A percentile compares a stretch with the other conserved stretches of the same genome.
Evolutionary conservation across 768 basidiomycete species (phyloP).

Genomic region (Kondoa malvinella): DNA sequence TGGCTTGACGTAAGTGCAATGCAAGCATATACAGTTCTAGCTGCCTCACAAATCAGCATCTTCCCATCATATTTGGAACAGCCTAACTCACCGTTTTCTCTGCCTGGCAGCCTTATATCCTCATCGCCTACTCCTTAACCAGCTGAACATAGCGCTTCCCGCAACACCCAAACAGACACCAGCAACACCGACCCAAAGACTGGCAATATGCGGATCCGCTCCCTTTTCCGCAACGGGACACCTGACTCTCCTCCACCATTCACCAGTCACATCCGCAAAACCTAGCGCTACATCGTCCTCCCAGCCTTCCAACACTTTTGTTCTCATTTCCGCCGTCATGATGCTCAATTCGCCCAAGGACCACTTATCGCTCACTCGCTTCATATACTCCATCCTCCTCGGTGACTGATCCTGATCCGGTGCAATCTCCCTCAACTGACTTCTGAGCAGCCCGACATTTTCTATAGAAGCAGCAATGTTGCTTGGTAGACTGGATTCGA

Average conservation of each 20-base stretch:
- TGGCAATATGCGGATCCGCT: background rate
- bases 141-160: background rate
- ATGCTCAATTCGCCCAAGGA: conserved; percentile 57
- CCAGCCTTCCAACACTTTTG: conserved; percentile 66
- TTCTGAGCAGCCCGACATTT: conserved; percentile 57
- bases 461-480: conserved; percentile 60
- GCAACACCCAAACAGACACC: background rate
- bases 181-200: background rate
- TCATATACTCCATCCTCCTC: conserved; percentile 84
- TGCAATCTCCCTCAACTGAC: conserved; percentile 55
- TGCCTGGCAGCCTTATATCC: background rate
- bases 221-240: background rate
- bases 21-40: background rate
- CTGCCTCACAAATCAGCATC: background rate
- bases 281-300: conserved; percentile 38
- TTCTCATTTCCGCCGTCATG: conserved; percentile 51
- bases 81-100: background rate
- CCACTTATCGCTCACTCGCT: conserved; percentile 69
- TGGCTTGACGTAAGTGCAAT: background rate
- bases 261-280: conserved; percentile 2
- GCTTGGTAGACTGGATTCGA: conserved; percentile 53
- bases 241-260: background rate
- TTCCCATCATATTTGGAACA: background rate
- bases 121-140: background rate
- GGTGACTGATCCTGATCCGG: conserved; percentile 52